Evolutionary conservation across 2,329 filamentous ascomycete genomes (phyloP).

Genomic region (Conoideocrella luteorostrata): DNA sequence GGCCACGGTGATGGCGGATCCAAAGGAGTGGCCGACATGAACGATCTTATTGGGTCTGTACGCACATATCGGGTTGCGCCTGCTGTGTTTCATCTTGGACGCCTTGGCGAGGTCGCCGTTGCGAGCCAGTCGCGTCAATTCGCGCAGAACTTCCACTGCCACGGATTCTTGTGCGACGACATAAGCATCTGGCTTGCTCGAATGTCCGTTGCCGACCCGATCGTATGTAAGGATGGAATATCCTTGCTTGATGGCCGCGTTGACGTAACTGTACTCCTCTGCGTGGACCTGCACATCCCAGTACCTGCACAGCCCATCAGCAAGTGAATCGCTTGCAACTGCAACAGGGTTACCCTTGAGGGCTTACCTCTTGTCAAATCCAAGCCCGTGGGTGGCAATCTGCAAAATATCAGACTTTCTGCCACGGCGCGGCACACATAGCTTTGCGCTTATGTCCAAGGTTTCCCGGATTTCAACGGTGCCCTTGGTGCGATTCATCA

Average conservation of each 20-base stretch:
- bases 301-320: conserved; percentile 33
- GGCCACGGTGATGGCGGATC: conserved; percentile 44
- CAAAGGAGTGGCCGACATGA: conserved; percentile 54
- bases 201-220: conserved; percentile 48
- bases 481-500: conserved; percentile 3
- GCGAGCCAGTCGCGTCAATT: conserved; percentile 29
- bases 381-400: conserved; percentile 31
- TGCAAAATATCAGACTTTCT: conserved; percentile 21
- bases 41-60: conserved; percentile 31
- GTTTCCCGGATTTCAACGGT: conserved; percentile 11
- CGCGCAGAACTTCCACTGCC: conserved; percentile 30
- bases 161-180: conserved; percentile 30
- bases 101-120: conserved; percentile 22
- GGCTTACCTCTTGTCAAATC: conserved; percentile 6
- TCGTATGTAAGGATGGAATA: conserved; percentile 51
- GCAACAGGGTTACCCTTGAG: no score
- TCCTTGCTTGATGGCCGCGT: conserved; percentile 42
- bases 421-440: conserved; percentile 11
- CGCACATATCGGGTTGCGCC: neutral
- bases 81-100: conserved; percentile 1
- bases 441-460: conserved; percentile 14
- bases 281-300: conserved; percentile 48
- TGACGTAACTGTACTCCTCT: conserved; percentile 50
- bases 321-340: no score
- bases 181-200: conserved; percentile 32